Conservation (phyloP, 345 rosid species). For the Linum lewisii region DNA sequence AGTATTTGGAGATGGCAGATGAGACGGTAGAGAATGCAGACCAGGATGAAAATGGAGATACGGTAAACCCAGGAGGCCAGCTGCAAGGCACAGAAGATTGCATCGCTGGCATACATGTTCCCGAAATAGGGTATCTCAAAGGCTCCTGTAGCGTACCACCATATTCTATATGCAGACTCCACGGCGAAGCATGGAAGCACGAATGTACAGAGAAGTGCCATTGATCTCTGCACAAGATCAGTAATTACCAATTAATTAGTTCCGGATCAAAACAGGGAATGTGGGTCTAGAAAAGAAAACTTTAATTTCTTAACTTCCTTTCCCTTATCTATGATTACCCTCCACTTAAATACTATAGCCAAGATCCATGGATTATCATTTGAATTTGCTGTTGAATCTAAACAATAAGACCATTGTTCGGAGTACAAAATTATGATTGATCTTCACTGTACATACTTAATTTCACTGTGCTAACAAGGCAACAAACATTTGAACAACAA, state of each 20-base stretch:
- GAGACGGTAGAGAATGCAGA: conserved; percentile 56
- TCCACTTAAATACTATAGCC: neutral
- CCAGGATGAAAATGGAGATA: conserved; percentile 51
- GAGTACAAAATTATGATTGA: neutral
- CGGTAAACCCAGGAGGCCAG: conserved; percentile 81
- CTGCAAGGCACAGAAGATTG: conserved; percentile 52
- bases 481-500: too few relatives aligned
- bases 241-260: neutral
- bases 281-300: neutral
- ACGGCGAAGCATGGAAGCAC: conserved; percentile 64
- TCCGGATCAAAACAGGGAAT: neutral
- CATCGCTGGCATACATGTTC: conserved; percentile 42
- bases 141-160: conserved; percentile 81
- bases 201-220: conserved; percentile 53
- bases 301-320: neutral
- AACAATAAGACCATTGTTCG: neutral
- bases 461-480: too few relatives aligned
- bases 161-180: conserved; percentile 67
- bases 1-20: conserved; percentile 68
- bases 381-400: neutral
- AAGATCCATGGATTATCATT: neutral
- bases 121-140: conserved; percentile 46
- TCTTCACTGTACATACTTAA: neutral
- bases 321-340: neutral
- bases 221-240: conserved; percentile 45